Evolutionary conservation across 78 protist species (phyloP).

Genomic region (Chrysochromulina tobinii): DNA sequence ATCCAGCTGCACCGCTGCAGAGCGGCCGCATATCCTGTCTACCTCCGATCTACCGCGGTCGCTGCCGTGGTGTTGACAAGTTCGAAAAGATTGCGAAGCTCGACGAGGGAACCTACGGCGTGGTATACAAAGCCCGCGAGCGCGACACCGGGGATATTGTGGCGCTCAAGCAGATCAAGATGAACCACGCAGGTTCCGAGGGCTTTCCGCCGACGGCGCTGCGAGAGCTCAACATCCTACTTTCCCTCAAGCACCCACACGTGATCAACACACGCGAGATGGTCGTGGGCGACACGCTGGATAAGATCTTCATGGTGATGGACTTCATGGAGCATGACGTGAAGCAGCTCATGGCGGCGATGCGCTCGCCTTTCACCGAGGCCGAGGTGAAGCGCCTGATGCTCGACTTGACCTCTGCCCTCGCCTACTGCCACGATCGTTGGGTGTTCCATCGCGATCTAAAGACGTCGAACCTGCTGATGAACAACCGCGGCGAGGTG

Average conservation of each 20-base stretch:
- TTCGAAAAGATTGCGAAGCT: slow-evolving; percentile 24
- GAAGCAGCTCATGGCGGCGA: slow-evolving; percentile 27
- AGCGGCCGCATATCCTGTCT: too few relatives aligned
- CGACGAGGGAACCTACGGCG: slow-evolving; percentile 50
- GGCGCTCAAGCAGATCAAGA: slow-evolving; percentile 42
- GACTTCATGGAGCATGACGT: slow-evolving; percentile 62
- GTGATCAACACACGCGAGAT: slow-evolving; percentile 46
- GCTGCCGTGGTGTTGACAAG: not conserved
- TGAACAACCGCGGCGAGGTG: not conserved
- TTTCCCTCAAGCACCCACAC: slow-evolving; percentile 23
- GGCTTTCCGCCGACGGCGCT: slow-evolving; percentile 56
- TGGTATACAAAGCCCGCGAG: slow-evolving; percentile 1
- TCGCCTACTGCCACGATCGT: slow-evolving; percentile 33
- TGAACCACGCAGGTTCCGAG: not conserved
- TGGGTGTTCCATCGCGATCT: slow-evolving; percentile 39
- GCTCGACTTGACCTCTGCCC: not conserved
- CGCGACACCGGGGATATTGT: slow-evolving; percentile 6
- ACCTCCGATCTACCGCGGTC: too few relatives aligned
- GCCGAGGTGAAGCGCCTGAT: slow-evolving; percentile 30
- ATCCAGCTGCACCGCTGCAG: too few relatives aligned
- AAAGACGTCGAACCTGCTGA: slow-evolving; percentile 36
- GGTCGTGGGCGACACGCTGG: not conserved
- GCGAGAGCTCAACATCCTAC: slow-evolving; percentile 50
- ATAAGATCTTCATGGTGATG: slow-evolving; percentile 55
- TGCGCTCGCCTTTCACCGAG: slow-evolving; percentile 12